Evolutionary conservation across 169 alveolate genomes (phyloP).

Genomic region (Neospora caninum): DNA sequence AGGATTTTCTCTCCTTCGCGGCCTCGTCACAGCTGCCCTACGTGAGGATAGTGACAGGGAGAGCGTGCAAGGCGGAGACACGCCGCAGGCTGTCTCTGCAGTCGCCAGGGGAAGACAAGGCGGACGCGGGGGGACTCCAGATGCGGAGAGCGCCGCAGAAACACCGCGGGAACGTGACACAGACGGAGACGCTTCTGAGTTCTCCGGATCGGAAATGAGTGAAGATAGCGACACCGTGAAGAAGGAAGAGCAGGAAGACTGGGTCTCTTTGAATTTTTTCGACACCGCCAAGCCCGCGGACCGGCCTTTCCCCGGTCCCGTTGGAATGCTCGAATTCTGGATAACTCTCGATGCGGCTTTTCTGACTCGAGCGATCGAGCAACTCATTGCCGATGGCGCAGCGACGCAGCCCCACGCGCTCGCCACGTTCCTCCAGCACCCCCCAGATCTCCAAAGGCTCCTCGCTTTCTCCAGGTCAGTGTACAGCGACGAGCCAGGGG

Average conservation of each 20-base stretch:
- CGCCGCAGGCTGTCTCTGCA: not conserved
- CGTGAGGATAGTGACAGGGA: not conserved
- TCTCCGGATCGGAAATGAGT: not conserved
- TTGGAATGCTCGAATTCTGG: constrained; percentile 27
- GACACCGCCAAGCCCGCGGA: not conserved
- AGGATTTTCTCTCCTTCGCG: not conserved
- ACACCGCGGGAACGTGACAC: not conserved
- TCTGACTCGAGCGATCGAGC: not conserved
- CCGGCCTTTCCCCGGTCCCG: not conserved
- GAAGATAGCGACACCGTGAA: not conserved
- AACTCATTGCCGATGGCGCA: not conserved
- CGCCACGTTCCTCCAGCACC: constrained; percentile 2
- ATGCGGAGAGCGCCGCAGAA: not conserved
- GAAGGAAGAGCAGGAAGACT: constrained; percentile 5
- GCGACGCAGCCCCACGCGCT: not conserved
- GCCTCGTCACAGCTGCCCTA: constrained; percentile 28
- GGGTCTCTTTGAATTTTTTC: not conserved
- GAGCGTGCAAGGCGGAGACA: not conserved
- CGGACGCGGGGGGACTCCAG: not conserved
- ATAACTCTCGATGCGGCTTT: not conserved
- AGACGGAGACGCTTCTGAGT: not conserved
- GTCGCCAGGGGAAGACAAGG: not conserved
- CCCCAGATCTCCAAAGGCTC: not conserved
- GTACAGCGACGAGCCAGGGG: not conserved
- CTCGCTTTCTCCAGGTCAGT: not conserved